Base-by-base conservation (phyloP, 345 rosid genomes). In the Odontarrhena argentea region DNA sequence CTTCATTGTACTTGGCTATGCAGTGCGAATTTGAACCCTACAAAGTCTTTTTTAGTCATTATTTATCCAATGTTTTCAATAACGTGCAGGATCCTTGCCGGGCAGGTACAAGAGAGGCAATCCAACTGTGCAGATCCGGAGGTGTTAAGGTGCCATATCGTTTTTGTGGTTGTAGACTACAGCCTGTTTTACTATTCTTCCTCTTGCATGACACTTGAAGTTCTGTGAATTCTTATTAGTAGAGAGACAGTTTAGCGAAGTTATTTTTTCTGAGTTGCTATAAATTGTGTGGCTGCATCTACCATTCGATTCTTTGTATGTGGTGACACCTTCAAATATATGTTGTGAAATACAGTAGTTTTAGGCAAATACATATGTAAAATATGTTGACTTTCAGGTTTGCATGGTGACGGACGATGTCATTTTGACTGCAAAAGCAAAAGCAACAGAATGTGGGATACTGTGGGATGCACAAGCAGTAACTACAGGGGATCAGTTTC, bases 331-430 rank as follows among this genome's bases (percentile, higher is more conserved):
- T 44, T 45, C 44, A 42, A 28, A n/a, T 42, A 26, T 26, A 12
- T 59, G 5, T 42, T 59, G 18, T 12, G 2, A 36, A 42, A 62
- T 12, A 24, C 0, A 48, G 46, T 32, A 32, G 2, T 1, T 3
- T 22, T 22, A 37, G 47, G 24, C 6, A 1, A 5, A 34, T 8
- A 49, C 26, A 18, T 65, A 42, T 53, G 34, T 28, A 18, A 12
- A 10, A 65, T n/a, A 32, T 66, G 47, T 58, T 24, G 52, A 18
- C 22, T 60, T 65, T 53, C 65, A 92, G 96, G 95, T 92, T 44
- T 77, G 98, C 45, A 89, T 92, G 98, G 96, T 92, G 57, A 92
- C 96, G 25, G 98, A 89, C n/a, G 93, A 92, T 63, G 84, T 89
- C 69, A 58, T 87, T 75, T 86, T 80, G 71, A 92, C 98, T 50